Conservation (phyloP, 2,329 filamentous ascomycete species). For the Huntiella abstrusa region DNA sequence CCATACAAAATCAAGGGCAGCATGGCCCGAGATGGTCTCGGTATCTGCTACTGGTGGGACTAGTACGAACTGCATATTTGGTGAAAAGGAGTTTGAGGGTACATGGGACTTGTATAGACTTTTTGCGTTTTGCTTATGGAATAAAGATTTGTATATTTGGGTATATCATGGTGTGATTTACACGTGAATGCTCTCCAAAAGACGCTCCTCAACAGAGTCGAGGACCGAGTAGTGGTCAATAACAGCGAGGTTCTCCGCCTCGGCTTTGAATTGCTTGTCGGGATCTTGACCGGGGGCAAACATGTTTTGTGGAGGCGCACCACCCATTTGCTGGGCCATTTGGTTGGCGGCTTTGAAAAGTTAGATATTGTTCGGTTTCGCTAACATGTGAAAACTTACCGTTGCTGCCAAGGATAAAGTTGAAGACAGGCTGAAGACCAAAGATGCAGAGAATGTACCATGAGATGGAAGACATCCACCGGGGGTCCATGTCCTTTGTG, state of each 20-base stretch:
- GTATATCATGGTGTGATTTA: neutral
- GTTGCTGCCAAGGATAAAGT: slow-evolving; percentile 87
- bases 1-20: slow-evolving; percentile 52
- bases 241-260: slow-evolving; percentile 90
- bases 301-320: slow-evolving; percentile 58
- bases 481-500: slow-evolving; percentile 86
- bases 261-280: slow-evolving; percentile 81
- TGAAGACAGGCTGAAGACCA: slow-evolving; percentile 89
- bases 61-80: neutral
- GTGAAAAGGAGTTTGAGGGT: too few relatives aligned
- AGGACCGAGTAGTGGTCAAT: slow-evolving; percentile 85
- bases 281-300: slow-evolving; percentile 88
- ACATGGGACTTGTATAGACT: too few relatives aligned
- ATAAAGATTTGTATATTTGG: too few relatives aligned
- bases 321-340: slow-evolving; percentile 76
- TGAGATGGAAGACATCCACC: slow-evolving; percentile 96
- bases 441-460: slow-evolving; percentile 99
- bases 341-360: slow-evolving; percentile 53
- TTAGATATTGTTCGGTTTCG: neutral
- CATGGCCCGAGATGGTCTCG: slow-evolving; percentile 44
- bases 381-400: slow-evolving; percentile 33
- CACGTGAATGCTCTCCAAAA: slow-evolving; percentile 29
- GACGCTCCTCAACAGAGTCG: slow-evolving; percentile 68
- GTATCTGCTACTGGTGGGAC: slow-evolving; percentile 48
- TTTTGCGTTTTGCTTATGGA: neutral